Base-by-base conservation (phyloP, 768 basidiomycete genomes). In the Gloeophyllum trabeum region DNA sequence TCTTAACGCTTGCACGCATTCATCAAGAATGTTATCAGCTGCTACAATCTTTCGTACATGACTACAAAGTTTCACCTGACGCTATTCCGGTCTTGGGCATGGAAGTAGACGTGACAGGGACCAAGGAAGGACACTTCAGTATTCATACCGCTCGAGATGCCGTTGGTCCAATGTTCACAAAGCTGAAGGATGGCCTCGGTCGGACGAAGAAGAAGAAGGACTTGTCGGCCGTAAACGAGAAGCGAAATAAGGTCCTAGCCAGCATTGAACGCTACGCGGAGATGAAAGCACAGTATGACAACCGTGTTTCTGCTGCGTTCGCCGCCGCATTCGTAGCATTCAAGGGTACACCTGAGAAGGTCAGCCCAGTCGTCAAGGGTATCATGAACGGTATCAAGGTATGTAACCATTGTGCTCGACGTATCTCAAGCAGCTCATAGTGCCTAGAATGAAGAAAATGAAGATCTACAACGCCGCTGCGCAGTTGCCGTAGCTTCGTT, bases 321-420 rank as follows among this genome's bases (percentile, higher is more conserved):
- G 90, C 93, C 5, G 83, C 88, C 2, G 90, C 93, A 0, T 83
- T 92, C 49, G 82, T 99, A 10, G 83, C 91, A 5, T 78, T 97
- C 48, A 72, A 75, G 55, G 77, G 77, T 24, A 79, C 89, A 7
- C 94, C 96, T 0, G 79, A 90, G 46, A 97, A 96, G 63, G 81
- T 98, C 47, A 94, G 89, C 51, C 93, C 96, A 0, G 79, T 99
- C 38, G 91, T 99, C 35, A 92, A 93, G 58, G 90, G 88, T 19
- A 81, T 98, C 43, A 98, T 97, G 86, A 94, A 91, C 44, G 89
- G 92, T 19, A 82, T 98, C 67, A 98, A 96, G 77, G 93, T 89
- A 41, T 34, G 73, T 44, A 24, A 10, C 10, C 10, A 32, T 32
- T 10, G 28, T 16, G 28, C 10, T 32, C 16, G 10, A 32, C 28